Evolutionary conservation across 305 asterid genomes (phyloP), one percentile per base, ranked within the genome.

Genomic region (Euphrasia arctica): DNA sequence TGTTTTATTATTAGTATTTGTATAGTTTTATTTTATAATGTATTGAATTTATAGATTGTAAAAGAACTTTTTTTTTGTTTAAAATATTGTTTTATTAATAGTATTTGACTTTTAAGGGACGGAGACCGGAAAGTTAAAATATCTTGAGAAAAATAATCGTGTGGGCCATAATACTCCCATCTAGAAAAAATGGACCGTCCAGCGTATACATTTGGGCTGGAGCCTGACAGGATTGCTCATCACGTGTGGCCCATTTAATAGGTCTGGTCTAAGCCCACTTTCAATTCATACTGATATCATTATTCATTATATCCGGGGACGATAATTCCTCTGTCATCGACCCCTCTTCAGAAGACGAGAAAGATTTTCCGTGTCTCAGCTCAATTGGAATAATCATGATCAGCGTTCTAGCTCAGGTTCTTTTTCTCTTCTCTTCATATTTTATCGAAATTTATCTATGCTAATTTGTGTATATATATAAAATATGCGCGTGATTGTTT

Each of bases 321-420:
- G 9, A 32, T 34, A 8, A 14, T 45, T 57, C 60, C 11, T 58
- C 64, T 42, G 41, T 54, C 13, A 18, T 52, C 72, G 27, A 41
- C 54, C 59, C 60, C 41, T 62, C 43, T 18, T 67, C 47, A 72
- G 56, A 61, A 62, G 57, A 34, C 18, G 29, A 49, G n/a, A 51
- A 41, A 47, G 15, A 1, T 10, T 62, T 42, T 25, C 22, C 5
- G 36, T 32, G 42, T 27, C 62, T 41, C 42, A 0, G 49, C 39
- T 5, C 32, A 48, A 3, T 57, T 9, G 62, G 66, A 49, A 25
- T 45, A 32, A 70, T 58, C 62, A 71, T 75, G 79, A 70, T 75
- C 71, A 75, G 76, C 73, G 70, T 75, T 58, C 52, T 75, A 11
- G 68, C 79, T 70, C 79, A 75, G 79, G 76, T 75, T 14, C 2